Conservation (phyloP, 805 yeast species). For the Sugiyamaella marilandica region DNA sequence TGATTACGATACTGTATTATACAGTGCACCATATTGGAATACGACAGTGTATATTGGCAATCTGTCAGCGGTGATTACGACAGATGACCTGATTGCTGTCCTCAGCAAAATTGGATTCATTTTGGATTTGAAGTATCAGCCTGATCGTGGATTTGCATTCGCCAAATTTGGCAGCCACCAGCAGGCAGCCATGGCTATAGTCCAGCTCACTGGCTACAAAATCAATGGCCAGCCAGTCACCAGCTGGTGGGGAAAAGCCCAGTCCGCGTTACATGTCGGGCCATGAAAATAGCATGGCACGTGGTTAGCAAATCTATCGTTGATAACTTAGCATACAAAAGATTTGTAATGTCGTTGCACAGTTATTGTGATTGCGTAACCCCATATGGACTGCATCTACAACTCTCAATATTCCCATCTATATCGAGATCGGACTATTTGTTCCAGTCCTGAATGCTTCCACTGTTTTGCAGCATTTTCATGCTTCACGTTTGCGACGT, state of each 20-base stretch:
- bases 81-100: slow-evolving; percentile 66
- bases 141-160: slow-evolving; percentile 84
- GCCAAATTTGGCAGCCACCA: slow-evolving; percentile 84
- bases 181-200: slow-evolving; percentile 82
- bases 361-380: too few species aligned
- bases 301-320: too few species aligned
- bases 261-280: too few species aligned
- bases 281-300: too few species aligned
- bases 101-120: slow-evolving; percentile 78
- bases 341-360: too few species aligned
- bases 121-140: slow-evolving; percentile 72
- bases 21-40: slow-evolving; percentile 78
- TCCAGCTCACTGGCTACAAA: slow-evolving; percentile 58
- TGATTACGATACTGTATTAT: slow-evolving; percentile 62
- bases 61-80: slow-evolving; percentile 70
- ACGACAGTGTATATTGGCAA: slow-evolving; percentile 87
- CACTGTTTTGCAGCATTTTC: background rate
- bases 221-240: slow-evolving; percentile 74
- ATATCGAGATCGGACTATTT: too few species aligned
- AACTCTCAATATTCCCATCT: too few species aligned
- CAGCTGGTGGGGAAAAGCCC: slow-evolving; percentile 77
- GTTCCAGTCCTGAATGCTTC: too few species aligned
- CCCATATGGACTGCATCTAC: too few species aligned
- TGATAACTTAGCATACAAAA: too few species aligned
- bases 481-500: slow-evolving; percentile 19